Conservation (phyloP, 495 filamentous ascomycete genomes). For the Barbatosphaeria neglecta region DNA sequence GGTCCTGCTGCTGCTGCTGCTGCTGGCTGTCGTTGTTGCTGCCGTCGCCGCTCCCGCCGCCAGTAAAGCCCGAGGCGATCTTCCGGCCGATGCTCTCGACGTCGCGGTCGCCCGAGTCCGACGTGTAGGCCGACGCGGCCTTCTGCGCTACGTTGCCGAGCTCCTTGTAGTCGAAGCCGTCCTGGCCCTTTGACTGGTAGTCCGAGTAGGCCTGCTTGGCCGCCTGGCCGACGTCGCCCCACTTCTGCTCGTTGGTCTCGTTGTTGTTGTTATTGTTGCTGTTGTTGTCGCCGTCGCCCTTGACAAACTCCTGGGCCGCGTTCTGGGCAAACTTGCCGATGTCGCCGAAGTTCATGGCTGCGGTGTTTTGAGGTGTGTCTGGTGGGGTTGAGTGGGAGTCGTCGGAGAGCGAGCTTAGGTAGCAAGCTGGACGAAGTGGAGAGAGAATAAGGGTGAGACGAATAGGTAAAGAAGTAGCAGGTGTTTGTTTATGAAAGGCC, state of each 20-base stretch:
- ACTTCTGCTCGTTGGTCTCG: neutral
- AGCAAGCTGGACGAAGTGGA: neutral
- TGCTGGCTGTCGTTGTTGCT: constrained; percentile 1
- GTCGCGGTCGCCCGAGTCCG: constrained; percentile 5
- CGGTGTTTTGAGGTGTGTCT: neutral
- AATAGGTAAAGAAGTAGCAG: neutral
- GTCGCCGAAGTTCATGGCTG: constrained; percentile 6
- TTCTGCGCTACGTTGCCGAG: constrained; percentile 7
- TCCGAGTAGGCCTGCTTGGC: constrained; percentile 6
- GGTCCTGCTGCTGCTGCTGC: neutral
- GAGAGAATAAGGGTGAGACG: neutral
- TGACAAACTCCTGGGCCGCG: too few species aligned
- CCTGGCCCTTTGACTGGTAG: constrained; percentile 1
- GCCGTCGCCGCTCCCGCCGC: neutral
- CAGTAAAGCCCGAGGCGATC: constrained; percentile 1
- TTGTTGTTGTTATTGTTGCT: neutral
- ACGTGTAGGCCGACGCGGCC: constrained; percentile 5
- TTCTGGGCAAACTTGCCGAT: constrained; percentile 3
- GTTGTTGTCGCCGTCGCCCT: neutral
- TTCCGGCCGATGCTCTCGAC: constrained; percentile 1
- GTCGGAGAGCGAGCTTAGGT: neutral
- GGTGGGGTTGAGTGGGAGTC: neutral
- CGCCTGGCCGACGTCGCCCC: constrained; percentile 4
- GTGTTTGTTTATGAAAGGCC: neutral
- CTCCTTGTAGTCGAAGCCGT: constrained; percentile 5